Evolutionary conservation across 345 rosid genomes (phyloP).

Genomic region (Brassica juncea): DNA sequence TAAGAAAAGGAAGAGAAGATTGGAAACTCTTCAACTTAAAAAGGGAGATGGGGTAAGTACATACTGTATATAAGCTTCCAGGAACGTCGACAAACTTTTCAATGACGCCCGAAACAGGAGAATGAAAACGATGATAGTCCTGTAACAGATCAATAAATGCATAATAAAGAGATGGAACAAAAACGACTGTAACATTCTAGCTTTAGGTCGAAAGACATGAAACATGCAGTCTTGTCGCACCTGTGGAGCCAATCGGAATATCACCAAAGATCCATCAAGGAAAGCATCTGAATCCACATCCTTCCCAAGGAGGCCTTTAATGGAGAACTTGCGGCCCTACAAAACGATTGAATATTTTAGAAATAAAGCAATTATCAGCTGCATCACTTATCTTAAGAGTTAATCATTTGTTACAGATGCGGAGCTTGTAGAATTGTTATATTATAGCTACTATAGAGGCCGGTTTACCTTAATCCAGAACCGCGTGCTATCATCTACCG

Average conservation of each 20-base stretch:
- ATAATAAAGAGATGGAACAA: background rate
- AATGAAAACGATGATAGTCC: constrained; percentile 96
- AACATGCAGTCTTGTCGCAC: constrained; percentile 16
- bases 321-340: constrained; percentile 86
- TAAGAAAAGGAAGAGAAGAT: constrained; percentile 13
- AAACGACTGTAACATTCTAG: background rate
- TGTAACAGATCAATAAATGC: constrained; percentile 37
- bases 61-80: constrained; percentile 83
- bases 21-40: background rate
- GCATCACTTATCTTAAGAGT: background rate
- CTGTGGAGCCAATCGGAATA: constrained; percentile 97
- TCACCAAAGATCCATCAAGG: constrained; percentile 73
- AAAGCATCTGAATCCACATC: constrained; percentile 56
- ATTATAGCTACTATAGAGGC: constrained; percentile 11
- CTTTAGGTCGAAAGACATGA: background rate
- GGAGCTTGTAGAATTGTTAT: background rate
- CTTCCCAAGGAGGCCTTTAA: constrained; percentile 81
- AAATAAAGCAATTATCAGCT: constrained; percentile 12
- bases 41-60: constrained; percentile 31
- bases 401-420: constrained; percentile 4
- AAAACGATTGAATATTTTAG: constrained; percentile 6
- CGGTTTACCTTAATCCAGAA: constrained; percentile 88
- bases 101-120: constrained; percentile 78
- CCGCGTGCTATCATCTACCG: constrained; percentile 62
- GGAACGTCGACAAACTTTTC: constrained; percentile 61